Percentiles rank a stretch among this genome's conserved stretches.
These are phyloP conservation scores for Salmacisia buchloeana DNA, from an alignment of 1,284 basidiomycete genomes.

Conservation along the genomic window DNA sequence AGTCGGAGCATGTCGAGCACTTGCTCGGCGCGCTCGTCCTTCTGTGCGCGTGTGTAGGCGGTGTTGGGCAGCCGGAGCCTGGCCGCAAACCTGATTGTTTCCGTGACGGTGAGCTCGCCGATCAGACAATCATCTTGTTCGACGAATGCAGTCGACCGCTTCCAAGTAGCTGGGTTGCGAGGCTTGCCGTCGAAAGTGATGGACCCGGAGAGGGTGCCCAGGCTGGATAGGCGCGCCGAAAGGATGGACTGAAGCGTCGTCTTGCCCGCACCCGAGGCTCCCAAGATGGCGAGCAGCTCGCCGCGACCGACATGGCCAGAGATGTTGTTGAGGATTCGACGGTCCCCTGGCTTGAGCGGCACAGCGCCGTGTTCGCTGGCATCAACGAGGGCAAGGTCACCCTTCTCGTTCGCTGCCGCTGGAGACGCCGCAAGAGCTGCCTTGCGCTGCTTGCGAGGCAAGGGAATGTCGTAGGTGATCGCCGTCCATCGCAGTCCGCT, in stretches of 20 bases:
- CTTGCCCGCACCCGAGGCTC: slow-evolving; percentile 46
- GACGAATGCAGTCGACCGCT: slow-evolving; percentile 19
- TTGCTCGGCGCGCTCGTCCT: slow-evolving; percentile 27
- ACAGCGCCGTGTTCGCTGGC: slow-evolving; percentile 15
- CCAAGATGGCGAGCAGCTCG: slow-evolving; percentile 21
- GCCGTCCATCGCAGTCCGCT: slow-evolving; percentile 18
- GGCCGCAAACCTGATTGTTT: slow-evolving; percentile 15
- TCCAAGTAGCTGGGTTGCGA: slow-evolving; percentile 33
- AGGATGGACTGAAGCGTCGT: slow-evolving; percentile 17
- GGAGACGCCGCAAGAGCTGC: slow-evolving; percentile 9
- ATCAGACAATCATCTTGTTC: slow-evolving; percentile 17
- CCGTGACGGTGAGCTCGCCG: slow-evolving; percentile 12
- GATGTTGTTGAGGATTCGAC: slow-evolving; percentile 22
- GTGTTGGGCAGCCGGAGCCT: slow-evolving; percentile 15
- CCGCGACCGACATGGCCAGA: slow-evolving; percentile 17
- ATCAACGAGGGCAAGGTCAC: background rate
- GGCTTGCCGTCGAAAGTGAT: slow-evolving; percentile 23
- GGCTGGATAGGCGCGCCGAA: slow-evolving; percentile 18
- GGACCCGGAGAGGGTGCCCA: slow-evolving; percentile 25
- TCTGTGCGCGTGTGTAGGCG: slow-evolving; percentile 22
- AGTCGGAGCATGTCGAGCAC: slow-evolving; percentile 31
- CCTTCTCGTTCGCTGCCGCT: slow-evolving; percentile 8
- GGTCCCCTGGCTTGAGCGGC: slow-evolving; percentile 12
- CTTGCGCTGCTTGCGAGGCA: slow-evolving; percentile 28
- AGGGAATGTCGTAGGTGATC: slow-evolving; percentile 34